Conservation (phyloP, 768 basidiomycete species). For the Tulasnella sp. region DNA sequence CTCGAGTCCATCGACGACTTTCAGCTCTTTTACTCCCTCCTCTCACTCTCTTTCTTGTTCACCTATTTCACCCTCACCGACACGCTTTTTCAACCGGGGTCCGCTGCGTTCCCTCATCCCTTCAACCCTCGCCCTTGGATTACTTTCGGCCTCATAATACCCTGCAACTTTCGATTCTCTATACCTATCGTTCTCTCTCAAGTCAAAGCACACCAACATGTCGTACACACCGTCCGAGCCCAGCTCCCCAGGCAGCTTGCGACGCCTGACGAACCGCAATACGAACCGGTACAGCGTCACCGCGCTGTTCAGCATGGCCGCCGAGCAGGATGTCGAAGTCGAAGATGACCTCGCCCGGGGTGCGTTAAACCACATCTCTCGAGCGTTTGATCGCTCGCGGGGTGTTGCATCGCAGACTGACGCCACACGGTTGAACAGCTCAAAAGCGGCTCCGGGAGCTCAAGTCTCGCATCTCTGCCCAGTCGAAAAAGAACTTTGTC, state of each 20-base stretch:
- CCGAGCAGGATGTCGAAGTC: constrained; percentile 95
- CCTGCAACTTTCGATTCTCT: neutral
- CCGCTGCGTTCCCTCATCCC: neutral
- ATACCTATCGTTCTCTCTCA: neutral
- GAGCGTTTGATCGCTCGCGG: neutral
- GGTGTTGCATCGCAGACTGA: constrained; percentile 5
- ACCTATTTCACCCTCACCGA: neutral
- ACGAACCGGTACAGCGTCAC: constrained; percentile 95
- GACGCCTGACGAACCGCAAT: constrained; percentile 72
- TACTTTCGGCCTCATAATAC: neutral
- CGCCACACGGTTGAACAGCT: constrained; percentile 36
- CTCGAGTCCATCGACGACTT: neutral
- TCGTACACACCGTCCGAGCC: constrained; percentile 15
- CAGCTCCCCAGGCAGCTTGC: constrained; percentile 18
- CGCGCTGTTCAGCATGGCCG: constrained; percentile 92
- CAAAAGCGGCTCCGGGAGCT: constrained; percentile 95
- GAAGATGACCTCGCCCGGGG: constrained; percentile 94
- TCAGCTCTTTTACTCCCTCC: no score
- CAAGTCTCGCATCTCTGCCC: constrained; percentile 92
- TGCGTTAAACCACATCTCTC: constrained; percentile 28
- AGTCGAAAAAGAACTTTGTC: constrained; percentile 99
- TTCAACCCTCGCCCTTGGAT: neutral
- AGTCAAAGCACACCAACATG: constrained; percentile 5
- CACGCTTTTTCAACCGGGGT: neutral
- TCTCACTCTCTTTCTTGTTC: no score